phyloP scores from a whole-genome alignment of 805 yeast species.

The Trichomonascus vanleenenianus region DNA sequence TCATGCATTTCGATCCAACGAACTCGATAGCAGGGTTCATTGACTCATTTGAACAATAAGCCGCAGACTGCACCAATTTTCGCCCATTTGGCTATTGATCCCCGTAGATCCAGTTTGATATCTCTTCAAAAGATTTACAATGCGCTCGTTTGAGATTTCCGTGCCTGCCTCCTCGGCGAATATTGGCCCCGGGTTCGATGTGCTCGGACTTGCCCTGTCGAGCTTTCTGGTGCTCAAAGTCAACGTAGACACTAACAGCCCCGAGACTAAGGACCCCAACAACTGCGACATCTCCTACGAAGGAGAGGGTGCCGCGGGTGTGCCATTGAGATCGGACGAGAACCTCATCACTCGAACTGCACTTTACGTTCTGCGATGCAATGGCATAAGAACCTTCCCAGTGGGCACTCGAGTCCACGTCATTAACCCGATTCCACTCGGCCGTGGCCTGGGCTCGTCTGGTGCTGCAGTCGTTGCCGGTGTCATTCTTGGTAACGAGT shows the following conservation, averaged over 20 bases:
- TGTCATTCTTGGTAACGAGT: constrained; percentile 77
- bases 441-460: constrained; percentile 94
- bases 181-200: constrained; percentile 98
- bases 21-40: no score
- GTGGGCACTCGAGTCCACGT: constrained; percentile 74
- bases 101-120: no score
- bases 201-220: constrained; percentile 82
- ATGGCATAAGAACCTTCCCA: constrained; percentile 70
- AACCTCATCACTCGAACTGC: constrained; percentile 92
- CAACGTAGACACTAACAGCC: constrained; percentile 43
- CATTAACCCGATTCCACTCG: constrained; percentile 87
- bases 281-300: constrained; percentile 65
- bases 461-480: constrained; percentile 99
- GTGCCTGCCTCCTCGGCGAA: constrained; percentile 98
- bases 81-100: no score
- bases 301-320: constrained; percentile 71
- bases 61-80: no score
- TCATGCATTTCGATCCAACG: no score
- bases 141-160: constrained; percentile 42
- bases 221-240: constrained; percentile 67
- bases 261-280: constrained; percentile 40
- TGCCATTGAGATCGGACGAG: constrained; percentile 68
- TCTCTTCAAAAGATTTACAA: neutral
- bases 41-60: no score
- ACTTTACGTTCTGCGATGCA: constrained; percentile 80